Conservation (phyloP, 208 protist genomes). For the Balamuthia mandrillaris region DNA sequence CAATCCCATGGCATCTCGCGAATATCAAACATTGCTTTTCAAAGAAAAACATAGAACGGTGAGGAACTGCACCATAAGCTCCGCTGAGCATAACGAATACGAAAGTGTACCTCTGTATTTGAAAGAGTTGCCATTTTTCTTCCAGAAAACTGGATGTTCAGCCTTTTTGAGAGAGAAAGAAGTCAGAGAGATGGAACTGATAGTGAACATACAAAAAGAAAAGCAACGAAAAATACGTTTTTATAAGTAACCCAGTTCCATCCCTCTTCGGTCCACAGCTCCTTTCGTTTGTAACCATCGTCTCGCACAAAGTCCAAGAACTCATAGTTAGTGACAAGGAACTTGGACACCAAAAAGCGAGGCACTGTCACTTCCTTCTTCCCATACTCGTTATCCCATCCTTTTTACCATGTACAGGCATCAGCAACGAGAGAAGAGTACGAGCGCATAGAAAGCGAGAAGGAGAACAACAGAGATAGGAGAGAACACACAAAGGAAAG, state of each 20-base stretch:
- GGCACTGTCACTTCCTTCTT: constrained; percentile 74
- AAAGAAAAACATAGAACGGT: too few species aligned
- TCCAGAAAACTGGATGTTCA: neutral
- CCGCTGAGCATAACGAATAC: too few species aligned
- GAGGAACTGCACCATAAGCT: too few species aligned
- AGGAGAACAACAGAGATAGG: neutral
- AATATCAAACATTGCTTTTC: constrained; percentile 80
- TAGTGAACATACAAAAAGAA: neutral
- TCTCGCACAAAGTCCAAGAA: constrained; percentile 78
- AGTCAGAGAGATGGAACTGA: neutral
- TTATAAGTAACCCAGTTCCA: constrained; percentile 84
- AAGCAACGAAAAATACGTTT: neutral
- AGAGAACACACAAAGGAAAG: neutral
- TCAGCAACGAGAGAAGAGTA: neutral
- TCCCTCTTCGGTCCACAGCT: constrained; percentile 92
- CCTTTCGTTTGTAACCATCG: constrained; percentile 82
- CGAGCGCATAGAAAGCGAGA: neutral
- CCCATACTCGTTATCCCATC: constrained; percentile 94
- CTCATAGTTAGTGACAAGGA: constrained; percentile 84
- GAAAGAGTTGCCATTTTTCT: neutral
- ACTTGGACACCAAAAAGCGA: constrained; percentile 89
- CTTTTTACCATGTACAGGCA: too few species aligned
- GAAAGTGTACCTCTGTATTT: too few species aligned
- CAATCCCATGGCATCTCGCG: constrained; percentile 90
- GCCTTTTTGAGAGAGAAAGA: constrained; percentile 34